These are phyloP conservation scores for Cyclostephanos invisitatus DNA, from an alignment of 108 stramenopile species.

Conservation along the genomic window DNA sequence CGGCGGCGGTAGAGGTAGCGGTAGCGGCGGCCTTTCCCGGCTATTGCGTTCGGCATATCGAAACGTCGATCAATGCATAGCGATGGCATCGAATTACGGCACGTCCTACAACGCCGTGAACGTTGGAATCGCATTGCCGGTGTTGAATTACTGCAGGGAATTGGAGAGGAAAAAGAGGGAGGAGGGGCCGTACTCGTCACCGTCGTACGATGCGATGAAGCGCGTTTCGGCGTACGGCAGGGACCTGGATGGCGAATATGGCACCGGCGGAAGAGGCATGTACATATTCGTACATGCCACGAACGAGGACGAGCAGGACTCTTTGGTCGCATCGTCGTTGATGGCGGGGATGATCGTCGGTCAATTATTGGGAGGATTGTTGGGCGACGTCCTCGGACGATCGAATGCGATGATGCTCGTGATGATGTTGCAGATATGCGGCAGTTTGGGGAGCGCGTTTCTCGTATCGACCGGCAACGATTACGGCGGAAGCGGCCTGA, in stretches of 20 bases:
- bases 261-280: background rate
- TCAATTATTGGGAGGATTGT: constrained; percentile 76
- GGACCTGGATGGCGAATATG: background rate
- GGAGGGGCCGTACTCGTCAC: constrained; percentile 18
- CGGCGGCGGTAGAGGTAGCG: no score
- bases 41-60: constrained; percentile 27
- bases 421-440: constrained; percentile 78
- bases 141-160: constrained; percentile 49
- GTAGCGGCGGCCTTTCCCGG: background rate
- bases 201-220: background rate
- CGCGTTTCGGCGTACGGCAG: background rate
- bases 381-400: constrained; percentile 79
- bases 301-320: constrained; percentile 30
- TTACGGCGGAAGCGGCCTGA: background rate
- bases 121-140: constrained; percentile 77
- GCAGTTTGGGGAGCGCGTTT: constrained; percentile 61
- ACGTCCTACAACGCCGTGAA: constrained; percentile 92
- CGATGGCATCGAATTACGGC: constrained; percentile 88
- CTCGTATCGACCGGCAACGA: constrained; percentile 14
- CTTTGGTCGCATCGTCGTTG: constrained; percentile 67
- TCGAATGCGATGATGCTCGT: constrained; percentile 68
- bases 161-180: background rate
- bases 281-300: no score
- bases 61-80: constrained; percentile 56
- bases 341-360: constrained; percentile 89